These are phyloP conservation scores for Carex scoparia DNA, from an alignment of 176 grass and related monocot species.

Conservation along the genomic window DNA sequence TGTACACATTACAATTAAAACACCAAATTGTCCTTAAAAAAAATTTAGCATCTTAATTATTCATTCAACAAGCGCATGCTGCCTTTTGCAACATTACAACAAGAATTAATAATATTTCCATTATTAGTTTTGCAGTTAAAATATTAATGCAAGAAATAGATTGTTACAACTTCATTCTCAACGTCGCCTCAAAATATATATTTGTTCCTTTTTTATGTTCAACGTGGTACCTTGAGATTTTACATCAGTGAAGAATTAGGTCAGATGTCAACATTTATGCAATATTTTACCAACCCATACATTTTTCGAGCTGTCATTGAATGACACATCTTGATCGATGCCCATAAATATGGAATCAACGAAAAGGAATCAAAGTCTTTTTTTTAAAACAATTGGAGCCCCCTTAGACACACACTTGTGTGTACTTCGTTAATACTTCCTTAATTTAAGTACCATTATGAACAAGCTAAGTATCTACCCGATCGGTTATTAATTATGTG, in stretches of 20 bases:
- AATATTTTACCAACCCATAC: conserved; percentile 1
- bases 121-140: neutral
- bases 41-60: no score
- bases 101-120: no score
- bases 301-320: neutral
- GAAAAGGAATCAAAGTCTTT: neutral
- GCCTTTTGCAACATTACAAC: no score
- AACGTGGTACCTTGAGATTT: neutral
- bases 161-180: neutral
- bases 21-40: no score
- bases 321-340: neutral
- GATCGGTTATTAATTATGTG: neutral
- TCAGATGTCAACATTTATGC: neutral
- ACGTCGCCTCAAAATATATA: neutral
- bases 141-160: neutral
- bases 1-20: no score
- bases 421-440: neutral
- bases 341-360: neutral
- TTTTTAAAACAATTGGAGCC: neutral
- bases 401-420: neutral
- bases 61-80: no score
- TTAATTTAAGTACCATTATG: neutral
- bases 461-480: neutral
- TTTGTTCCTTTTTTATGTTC: neutral
- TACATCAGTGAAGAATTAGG: neutral